These are phyloP conservation scores for Lantana camara DNA, from an alignment of 257 asterid genomes.

Conservation along the genomic window DNA sequence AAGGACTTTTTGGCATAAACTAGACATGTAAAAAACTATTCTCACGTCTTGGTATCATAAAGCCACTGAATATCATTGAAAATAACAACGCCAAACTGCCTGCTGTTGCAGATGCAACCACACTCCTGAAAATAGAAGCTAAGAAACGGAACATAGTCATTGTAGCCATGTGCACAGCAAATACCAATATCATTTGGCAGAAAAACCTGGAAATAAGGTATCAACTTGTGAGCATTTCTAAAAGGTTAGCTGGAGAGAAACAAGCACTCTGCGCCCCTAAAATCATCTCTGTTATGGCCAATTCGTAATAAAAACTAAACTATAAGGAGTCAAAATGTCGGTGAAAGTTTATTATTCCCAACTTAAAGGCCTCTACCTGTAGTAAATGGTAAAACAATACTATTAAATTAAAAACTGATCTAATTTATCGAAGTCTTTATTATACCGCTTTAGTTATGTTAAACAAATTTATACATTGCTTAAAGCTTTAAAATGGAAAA, in stretches of 20 bases:
- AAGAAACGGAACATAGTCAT: conserved; percentile 55
- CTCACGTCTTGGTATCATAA: conserved; percentile 53
- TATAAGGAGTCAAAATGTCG: too few species aligned
- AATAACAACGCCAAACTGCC: conserved; percentile 42
- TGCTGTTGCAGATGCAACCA: conserved; percentile 43
- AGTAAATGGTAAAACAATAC: too few species aligned
- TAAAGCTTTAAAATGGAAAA: too few species aligned
- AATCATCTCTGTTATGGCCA: too few species aligned
- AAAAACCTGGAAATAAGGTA: conserved; percentile 46
- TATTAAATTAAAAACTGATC: too few species aligned
- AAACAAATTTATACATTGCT: neutral
- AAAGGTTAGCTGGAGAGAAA: neutral
- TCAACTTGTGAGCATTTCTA: neutral
- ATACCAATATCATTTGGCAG: conserved; percentile 47
- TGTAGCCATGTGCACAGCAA: conserved; percentile 46
- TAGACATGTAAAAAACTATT: neutral
- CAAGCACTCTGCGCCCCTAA: too few species aligned
- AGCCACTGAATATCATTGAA: conserved; percentile 50
- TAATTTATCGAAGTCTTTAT: too few species aligned
- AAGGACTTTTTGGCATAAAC: neutral
- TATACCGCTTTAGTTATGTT: too few species aligned
- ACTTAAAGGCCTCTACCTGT: too few species aligned
- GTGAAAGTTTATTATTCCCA: too few species aligned
- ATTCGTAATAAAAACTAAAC: too few species aligned
- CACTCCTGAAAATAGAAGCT: conserved; percentile 47